Conservation (phyloP, 768 basidiomycete genomes). For the Butyriboletus loyo region DNA sequence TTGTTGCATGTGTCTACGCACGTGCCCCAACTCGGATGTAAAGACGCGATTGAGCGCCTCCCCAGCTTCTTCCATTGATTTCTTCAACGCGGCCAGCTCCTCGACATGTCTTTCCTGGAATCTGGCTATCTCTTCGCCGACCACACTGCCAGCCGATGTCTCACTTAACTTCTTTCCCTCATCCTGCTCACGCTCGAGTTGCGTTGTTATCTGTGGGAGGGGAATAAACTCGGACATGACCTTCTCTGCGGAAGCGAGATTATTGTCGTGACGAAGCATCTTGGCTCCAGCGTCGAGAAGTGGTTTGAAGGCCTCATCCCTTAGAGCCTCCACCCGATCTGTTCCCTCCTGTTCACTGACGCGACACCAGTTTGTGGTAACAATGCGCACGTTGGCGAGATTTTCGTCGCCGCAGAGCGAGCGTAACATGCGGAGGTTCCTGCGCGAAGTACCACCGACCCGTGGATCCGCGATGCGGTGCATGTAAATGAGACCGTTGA, state of each 20-base stretch:
- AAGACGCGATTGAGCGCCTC: not conserved
- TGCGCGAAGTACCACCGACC: not conserved
- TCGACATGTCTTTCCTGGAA: not conserved
- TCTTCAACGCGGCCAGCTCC: not conserved
- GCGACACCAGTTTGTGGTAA: not conserved
- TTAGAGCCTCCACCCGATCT: not conserved
- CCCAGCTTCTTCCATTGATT: not conserved
- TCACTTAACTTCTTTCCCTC: not conserved
- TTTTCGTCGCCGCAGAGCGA: not conserved
- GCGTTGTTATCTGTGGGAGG: not conserved
- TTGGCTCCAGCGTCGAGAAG: not conserved
- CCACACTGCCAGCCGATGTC: not conserved
- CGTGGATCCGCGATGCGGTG: not conserved
- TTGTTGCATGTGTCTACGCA: not conserved
- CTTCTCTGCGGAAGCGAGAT: not conserved
- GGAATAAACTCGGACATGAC: not conserved
- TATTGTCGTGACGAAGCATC: not conserved
- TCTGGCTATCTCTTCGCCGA: not conserved
- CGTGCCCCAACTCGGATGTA: not conserved
- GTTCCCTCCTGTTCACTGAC: not conserved
- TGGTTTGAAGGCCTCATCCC: not conserved
- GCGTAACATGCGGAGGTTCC: not conserved
- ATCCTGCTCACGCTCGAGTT: not conserved
- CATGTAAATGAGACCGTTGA: not conserved
- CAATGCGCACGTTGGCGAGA: not conserved